phyloP scores from a whole-genome alignment of 2,329 filamentous ascomycete genomes.

The Anthostomella pinea region DNA sequence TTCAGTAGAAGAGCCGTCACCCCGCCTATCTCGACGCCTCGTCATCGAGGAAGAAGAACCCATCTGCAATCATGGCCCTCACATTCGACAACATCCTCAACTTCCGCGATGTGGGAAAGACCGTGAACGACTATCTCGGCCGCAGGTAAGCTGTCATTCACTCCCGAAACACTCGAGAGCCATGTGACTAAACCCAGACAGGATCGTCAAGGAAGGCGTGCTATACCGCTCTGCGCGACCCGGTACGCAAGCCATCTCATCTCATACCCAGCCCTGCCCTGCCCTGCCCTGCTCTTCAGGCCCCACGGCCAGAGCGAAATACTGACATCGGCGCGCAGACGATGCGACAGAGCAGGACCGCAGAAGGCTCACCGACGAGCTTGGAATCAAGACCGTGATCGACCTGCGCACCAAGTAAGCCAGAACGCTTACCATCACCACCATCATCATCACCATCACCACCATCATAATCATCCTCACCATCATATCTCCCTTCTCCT shows the following conservation, averaged over 20 bases:
- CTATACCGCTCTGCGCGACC: conserved; percentile 67
- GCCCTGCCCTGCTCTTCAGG: too few species aligned
- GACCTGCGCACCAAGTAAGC: conserved; percentile 75
- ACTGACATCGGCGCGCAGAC: conserved; percentile 45
- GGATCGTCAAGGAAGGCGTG: conserved; percentile 57
- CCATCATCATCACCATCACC: too few species aligned
- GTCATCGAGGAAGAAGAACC: too few species aligned
- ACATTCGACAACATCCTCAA: conserved; percentile 63
- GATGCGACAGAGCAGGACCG: conserved; percentile 68
- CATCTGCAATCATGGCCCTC: conserved; percentile 17
- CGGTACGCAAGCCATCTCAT: conserved; percentile 38
- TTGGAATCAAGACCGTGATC: conserved; percentile 68
- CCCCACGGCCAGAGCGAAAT: too few species aligned
- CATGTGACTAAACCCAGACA: too few species aligned
- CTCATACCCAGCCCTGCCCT: too few species aligned
- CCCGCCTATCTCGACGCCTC: too few species aligned
- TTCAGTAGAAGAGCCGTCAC: too few species aligned
- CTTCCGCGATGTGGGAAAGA: conserved; percentile 72
- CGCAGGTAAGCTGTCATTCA: conserved; percentile 56
- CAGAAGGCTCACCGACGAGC: conserved; percentile 53
- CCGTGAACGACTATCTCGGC: conserved; percentile 59
- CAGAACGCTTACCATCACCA: too few species aligned
- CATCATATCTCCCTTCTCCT: too few species aligned
- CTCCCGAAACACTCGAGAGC: too few species aligned
- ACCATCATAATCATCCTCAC: too few species aligned